These are phyloP conservation scores for Pichia scutulata DNA, from an alignment of 805 yeast species.

Conservation along the genomic window DNA sequence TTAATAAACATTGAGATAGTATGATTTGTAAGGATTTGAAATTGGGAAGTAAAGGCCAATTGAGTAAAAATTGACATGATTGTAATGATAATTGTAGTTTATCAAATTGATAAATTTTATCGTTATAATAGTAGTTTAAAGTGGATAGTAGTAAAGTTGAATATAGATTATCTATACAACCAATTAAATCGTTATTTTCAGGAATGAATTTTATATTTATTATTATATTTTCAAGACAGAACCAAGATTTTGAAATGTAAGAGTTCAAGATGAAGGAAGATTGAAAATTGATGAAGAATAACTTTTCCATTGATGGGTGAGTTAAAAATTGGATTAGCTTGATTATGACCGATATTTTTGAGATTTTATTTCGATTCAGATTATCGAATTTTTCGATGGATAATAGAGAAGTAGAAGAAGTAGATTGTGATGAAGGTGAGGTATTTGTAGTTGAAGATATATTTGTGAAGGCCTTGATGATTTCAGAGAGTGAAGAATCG, in stretches of 20 bases:
- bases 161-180: constrained; percentile 23
- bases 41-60: constrained; percentile 22
- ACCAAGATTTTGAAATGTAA: constrained; percentile 24
- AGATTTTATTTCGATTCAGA: constrained; percentile 10
- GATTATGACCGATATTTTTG: constrained; percentile 22
- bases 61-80: constrained; percentile 22
- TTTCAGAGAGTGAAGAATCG: constrained; percentile 16
- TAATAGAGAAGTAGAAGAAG: neutral
- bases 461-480: constrained; percentile 23
- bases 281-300: constrained; percentile 18
- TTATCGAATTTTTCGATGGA: neutral
- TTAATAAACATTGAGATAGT: constrained; percentile 23
- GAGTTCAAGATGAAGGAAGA: constrained; percentile 19
- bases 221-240: constrained; percentile 26
- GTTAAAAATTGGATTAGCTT: constrained; percentile 21
- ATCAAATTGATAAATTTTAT: constrained; percentile 12
- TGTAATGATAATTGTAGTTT: constrained; percentile 15
- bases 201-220: constrained; percentile 19
- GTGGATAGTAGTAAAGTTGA: constrained; percentile 21
- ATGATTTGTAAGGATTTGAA: constrained; percentile 22
- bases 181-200: constrained; percentile 6
- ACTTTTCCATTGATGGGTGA: constrained; percentile 16
- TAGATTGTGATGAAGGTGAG: neutral
- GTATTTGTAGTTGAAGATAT: neutral
- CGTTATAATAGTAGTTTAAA: constrained; percentile 15